Percentiles rank a stretch among this genome's conserved stretches.
Conservation (phyloP, 768 basidiomycete genomes). For the Mycena floridula region DNA sequence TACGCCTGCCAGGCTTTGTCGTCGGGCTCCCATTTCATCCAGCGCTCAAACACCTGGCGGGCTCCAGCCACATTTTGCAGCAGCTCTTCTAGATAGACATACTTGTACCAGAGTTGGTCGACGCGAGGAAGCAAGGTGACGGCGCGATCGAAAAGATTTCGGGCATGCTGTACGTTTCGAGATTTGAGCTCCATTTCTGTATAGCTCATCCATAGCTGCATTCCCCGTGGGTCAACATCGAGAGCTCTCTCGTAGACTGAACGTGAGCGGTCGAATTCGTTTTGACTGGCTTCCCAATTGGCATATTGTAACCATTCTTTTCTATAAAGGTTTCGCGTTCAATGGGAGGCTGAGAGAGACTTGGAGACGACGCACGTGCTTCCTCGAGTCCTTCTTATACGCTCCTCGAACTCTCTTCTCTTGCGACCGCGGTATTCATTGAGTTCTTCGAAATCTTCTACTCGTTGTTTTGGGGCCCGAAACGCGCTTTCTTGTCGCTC, state of each 20-base stretch:
- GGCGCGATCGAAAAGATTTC: conserved; percentile 95
- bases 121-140: conserved; percentile 95
- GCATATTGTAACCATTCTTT: conserved; percentile 87
- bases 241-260: conserved; percentile 96
- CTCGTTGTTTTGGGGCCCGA: conserved; percentile 88
- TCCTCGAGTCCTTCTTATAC: conserved; percentile 71
- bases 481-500: conserved; percentile 92
- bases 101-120: conserved; percentile 99
- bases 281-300: conserved; percentile 92
- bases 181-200: conserved; percentile 98
- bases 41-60: conserved; percentile 95
- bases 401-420: conserved; percentile 90
- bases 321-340: conserved; percentile 27
- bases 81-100: conserved; percentile 96
- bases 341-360: conserved; percentile 1
- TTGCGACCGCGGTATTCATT: conserved; percentile 90
- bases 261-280: conserved; percentile 90
- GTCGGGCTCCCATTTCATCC: conserved; percentile 99
- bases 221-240: conserved; percentile 87
- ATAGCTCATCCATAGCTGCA: conserved; percentile 91
- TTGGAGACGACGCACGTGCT: conserved; percentile 47
- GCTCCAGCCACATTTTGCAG: conserved; percentile 95
- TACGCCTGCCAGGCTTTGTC: conserved; percentile 99
- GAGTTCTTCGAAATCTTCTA: conserved; percentile 93
- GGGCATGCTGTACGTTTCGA: conserved; percentile 93